phyloP scores from a whole-genome alignment of 2,329 filamentous ascomycete species.

The Gremmenia infestans region DNA sequence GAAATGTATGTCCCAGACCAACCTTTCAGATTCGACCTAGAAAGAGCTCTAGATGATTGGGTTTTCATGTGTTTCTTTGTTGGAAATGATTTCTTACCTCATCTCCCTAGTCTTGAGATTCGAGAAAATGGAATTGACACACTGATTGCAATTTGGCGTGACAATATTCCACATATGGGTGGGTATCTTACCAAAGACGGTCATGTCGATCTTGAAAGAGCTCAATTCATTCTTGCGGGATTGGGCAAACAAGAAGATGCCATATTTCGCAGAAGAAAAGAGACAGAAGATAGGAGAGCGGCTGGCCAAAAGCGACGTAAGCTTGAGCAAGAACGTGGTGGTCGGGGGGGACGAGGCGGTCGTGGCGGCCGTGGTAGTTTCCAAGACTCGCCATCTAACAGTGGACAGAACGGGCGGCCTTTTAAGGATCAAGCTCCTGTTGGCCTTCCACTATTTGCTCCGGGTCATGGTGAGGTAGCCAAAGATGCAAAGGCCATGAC shows the following conservation, averaged over 20 bases:
- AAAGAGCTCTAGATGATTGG: slow-evolving; percentile 95
- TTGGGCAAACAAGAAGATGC: slow-evolving; percentile 89
- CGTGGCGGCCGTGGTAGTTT: slow-evolving; percentile 30
- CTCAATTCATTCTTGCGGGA: slow-evolving; percentile 82
- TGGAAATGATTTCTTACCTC: slow-evolving; percentile 95
- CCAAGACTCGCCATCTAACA: slow-evolving; percentile 26
- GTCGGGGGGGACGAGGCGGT: slow-evolving; percentile 27
- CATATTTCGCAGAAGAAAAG: slow-evolving; percentile 84
- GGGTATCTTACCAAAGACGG: slow-evolving; percentile 96
- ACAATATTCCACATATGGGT: slow-evolving; percentile 85
- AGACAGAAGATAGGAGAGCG: slow-evolving; percentile 78
- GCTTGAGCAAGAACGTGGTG: slow-evolving; percentile 53
- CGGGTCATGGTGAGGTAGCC: slow-evolving; percentile 45
- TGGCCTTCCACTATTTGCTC: slow-evolving; percentile 53
- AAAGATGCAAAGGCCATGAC: slow-evolving; percentile 61
- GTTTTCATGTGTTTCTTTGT: slow-evolving; percentile 99
- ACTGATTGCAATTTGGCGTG: slow-evolving; percentile 92
- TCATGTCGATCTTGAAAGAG: slow-evolving; percentile 78
- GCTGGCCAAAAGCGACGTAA: slow-evolving; percentile 75
- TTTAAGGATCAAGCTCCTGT: slow-evolving; percentile 32
- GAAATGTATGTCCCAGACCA: slow-evolving; percentile 81
- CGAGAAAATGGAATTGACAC: slow-evolving; percentile 96
- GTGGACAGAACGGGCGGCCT: slow-evolving; percentile 20
- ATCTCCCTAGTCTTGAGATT: slow-evolving; percentile 95
- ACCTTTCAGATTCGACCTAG: slow-evolving; percentile 85